Evolutionary conservation across 352 stramenopile species (phyloP), one percentile per base, ranked within the genome.

Genomic region (Pythium angustatum): DNA sequence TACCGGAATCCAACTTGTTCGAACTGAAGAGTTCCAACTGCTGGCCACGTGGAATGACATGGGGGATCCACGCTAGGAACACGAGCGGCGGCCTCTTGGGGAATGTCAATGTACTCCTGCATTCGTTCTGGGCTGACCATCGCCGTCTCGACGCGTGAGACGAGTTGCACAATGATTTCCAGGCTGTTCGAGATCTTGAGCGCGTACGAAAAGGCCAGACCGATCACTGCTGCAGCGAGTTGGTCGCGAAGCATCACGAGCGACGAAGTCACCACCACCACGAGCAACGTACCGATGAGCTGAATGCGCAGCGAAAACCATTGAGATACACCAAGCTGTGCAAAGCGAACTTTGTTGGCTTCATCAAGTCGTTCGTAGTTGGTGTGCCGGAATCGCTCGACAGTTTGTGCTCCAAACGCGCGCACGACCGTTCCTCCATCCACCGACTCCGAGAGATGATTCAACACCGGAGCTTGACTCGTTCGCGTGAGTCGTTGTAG

Each of bases 201-300:
- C 9, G 78, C 78, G 70, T 95, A 98, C 14, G 83, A 87, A 62
- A 98, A 94, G 8, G 96, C 72, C 1, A 98, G 66, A 7, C 79
- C 93, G 15, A 90, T 78, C 5, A 98, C 26, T 5, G 85, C 87
- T 11, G 89, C 72, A 8, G 69, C 75, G 10, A 85, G 58, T 4
- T 50, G 44, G 4, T 71, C 41, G 21, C 55, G 74, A 1, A 85
- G 51, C 17, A 66, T 30, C 12, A 76, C 74, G 0, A 83, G 47
- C 10, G 81, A 65, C 1, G 56, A 34, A 0, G 72, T 76, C 0
- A 83, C 71, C 0, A 85, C 55, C 15, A 78, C 2, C 24, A 81
- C 55, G 47, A 85, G 57, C 10, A 81, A 64, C 0, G 61, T 64
- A 33, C 77, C 79, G 1, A 88, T 10, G 1, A 86, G 27, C 62